Conservation (phyloP, 2,329 filamentous ascomycete species). For the Bipolaris gigantea region DNA sequence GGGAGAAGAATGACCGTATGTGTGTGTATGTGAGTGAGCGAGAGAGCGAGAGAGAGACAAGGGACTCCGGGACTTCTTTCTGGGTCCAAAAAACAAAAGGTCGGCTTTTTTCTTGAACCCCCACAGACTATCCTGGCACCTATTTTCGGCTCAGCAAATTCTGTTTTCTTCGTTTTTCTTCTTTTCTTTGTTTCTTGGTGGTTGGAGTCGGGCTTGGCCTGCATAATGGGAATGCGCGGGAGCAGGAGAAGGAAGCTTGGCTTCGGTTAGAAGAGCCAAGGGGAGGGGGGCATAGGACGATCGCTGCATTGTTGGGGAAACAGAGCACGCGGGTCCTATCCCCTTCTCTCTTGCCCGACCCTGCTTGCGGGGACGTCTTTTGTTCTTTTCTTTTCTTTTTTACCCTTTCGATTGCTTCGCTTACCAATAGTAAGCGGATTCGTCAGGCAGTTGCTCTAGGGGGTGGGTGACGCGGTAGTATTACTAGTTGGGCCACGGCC, state of each 20-base stretch:
- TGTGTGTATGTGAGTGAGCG: no score
- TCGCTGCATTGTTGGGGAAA: conserved; percentile 1
- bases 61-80: no score
- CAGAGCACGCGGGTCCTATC: not conserved
- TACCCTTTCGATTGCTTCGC: no score
- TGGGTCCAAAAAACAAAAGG: no score
- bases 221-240: not conserved
- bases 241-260: not conserved
- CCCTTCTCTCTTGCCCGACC: not conserved
- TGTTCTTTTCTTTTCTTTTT: no score
- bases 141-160: not conserved
- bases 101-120: no score
- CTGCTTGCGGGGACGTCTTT: no score
- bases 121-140: no score
- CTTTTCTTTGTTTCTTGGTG: not conserved
- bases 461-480: not conserved
- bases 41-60: no score
- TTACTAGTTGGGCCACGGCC: not conserved
- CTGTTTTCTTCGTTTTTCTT: not conserved
- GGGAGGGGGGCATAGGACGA: not conserved
- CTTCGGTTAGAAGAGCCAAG: not conserved
- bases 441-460: not conserved
- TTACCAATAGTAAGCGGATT: not conserved
- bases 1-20: no score
- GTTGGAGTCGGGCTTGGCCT: not conserved